A percentile compares a stretch with the other conserved stretches of the same genome.
Evolutionary conservation across 176 grass and related monocot species (phyloP).

Genomic region (Hsuehochloa calcarea): DNA sequence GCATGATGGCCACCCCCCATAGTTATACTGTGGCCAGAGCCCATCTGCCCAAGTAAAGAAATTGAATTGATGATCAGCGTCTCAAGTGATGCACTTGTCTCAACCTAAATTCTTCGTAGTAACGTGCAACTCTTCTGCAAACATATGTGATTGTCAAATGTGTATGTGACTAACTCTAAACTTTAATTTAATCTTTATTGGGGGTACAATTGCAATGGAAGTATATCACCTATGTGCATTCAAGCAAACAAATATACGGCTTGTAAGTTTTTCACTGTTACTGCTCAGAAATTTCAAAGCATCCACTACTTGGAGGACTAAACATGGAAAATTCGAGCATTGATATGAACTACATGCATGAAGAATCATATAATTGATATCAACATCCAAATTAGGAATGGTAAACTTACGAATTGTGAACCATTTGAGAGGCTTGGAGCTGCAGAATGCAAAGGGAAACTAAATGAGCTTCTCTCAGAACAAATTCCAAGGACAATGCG

Average conservation of each 20-base stretch:
- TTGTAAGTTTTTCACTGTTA: too few relatives aligned
- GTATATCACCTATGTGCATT: background rate
- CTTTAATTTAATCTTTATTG: too few relatives aligned
- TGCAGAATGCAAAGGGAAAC: conserved; percentile 43
- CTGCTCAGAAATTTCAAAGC: background rate
- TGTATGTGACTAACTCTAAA: too few relatives aligned
- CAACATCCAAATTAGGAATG: background rate
- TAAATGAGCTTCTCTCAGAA: conserved; percentile 16
- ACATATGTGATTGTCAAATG: background rate
- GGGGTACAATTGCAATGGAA: background rate
- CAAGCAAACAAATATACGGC: background rate
- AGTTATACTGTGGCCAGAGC: conserved; percentile 72
- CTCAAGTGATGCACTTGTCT: background rate
- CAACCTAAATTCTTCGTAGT: background rate
- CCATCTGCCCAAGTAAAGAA: conserved; percentile 59
- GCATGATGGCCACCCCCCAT: conserved; percentile 81
- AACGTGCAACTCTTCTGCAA: background rate
- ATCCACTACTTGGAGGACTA: background rate
- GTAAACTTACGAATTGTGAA: conserved; percentile 88
- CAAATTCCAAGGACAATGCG: background rate
- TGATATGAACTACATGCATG: background rate
- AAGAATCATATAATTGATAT: background rate
- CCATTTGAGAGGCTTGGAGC: conserved; percentile 55
- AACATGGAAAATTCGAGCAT: background rate
- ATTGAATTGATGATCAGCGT: background rate